These are phyloP conservation scores for Extremus antarcticus DNA, from an alignment of 495 filamentous ascomycete genomes.

Conservation along the genomic window DNA sequence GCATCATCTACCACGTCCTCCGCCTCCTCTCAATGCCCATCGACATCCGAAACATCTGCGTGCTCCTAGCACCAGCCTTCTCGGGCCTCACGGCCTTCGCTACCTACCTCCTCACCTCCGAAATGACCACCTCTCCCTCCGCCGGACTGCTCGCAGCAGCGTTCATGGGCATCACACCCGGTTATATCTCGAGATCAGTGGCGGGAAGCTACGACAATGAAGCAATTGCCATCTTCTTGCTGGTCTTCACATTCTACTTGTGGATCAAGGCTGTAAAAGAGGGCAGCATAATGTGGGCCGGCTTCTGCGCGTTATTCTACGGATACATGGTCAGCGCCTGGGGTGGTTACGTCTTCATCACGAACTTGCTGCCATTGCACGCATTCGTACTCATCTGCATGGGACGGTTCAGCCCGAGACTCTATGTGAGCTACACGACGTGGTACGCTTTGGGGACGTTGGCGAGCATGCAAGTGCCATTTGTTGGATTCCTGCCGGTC, in stretches of 20 bases:
- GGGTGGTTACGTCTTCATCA: slow-evolving; percentile 99
- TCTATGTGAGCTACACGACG: slow-evolving; percentile 93
- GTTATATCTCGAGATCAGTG: slow-evolving; percentile 95
- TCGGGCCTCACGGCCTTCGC: slow-evolving; percentile 92
- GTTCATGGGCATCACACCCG: slow-evolving; percentile 96
- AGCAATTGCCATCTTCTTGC: slow-evolving; percentile 95
- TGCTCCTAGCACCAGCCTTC: slow-evolving; percentile 89
- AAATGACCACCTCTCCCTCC: slow-evolving; percentile 85
- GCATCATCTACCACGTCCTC: slow-evolving; percentile 88
- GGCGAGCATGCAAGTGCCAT: slow-evolving; percentile 99
- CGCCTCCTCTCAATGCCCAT: slow-evolving; percentile 86
- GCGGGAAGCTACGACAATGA: slow-evolving; percentile 99
- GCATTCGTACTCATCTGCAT: slow-evolving; percentile 92
- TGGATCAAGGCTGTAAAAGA: slow-evolving; percentile 98
- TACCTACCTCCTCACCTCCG: slow-evolving; percentile 89
- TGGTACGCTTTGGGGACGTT: slow-evolving; percentile 97
- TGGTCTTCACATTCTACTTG: slow-evolving; percentile 97
- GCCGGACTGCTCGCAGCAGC: slow-evolving; percentile 87
- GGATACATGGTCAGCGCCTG: slow-evolving; percentile 99
- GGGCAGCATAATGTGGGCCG: slow-evolving; percentile 92
- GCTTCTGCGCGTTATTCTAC: slow-evolving; percentile 90
- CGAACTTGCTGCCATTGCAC: slow-evolving; percentile 91
- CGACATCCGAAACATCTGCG: slow-evolving; percentile 98
- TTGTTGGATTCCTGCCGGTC: slow-evolving; percentile 94
- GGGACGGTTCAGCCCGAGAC: slow-evolving; percentile 85